Percentiles rank a stretch among this genome's conserved stretches.
Evolutionary conservation across 2,329 filamentous ascomycete species (phyloP).

Genomic region (Cadophora gregata): DNA sequence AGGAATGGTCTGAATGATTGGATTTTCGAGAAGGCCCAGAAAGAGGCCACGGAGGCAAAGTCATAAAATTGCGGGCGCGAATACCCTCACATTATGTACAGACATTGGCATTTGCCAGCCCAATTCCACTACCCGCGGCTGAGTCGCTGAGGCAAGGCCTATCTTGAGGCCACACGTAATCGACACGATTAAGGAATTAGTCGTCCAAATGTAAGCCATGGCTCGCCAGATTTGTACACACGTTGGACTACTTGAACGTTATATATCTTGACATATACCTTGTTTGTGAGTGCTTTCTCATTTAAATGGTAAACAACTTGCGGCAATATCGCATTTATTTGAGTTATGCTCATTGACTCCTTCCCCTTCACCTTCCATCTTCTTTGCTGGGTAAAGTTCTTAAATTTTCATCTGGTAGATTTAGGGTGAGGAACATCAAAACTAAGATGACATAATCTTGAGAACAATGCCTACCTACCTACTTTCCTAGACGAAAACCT

Average conservation of each 20-base stretch:
- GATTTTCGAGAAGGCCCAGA: slow-evolving; percentile 86
- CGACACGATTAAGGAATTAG: neutral
- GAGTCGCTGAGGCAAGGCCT: neutral
- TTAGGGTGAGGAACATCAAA: no score
- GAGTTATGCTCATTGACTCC: neutral
- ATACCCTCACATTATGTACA: neutral
- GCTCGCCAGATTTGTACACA: neutral
- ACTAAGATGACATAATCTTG: neutral
- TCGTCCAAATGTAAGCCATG: neutral
- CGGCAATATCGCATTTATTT: neutral
- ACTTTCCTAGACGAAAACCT: neutral
- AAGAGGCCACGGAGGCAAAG: slow-evolving; percentile 48
- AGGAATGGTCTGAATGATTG: slow-evolving; percentile 91
- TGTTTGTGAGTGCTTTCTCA: neutral
- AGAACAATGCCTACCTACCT: no score
- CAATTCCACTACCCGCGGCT: neutral
- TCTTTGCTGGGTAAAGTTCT: neutral
- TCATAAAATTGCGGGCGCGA: slow-evolving; percentile 1
- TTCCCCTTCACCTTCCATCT: neutral
- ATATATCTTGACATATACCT: neutral
- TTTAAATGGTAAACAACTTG: neutral
- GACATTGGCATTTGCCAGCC: neutral
- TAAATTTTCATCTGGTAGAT: neutral
- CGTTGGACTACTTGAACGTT: neutral
- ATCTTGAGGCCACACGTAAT: neutral